Base-by-base conservation (phyloP, 2,329 filamentous ascomycete genomes). In the Aspergillus fijiensis region DNA sequence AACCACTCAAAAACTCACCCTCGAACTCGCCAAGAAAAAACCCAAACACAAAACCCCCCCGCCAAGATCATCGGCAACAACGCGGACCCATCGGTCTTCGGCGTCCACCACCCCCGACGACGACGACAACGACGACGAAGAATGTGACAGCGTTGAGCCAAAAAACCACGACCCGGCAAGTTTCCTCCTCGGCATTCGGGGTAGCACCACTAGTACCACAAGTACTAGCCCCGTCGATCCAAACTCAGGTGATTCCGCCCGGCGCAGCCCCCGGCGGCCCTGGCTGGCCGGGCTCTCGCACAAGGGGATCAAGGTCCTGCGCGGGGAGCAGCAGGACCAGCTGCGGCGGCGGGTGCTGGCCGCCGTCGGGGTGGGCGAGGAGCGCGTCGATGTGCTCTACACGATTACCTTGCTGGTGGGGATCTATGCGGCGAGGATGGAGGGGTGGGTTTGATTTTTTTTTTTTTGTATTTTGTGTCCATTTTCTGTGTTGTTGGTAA, bases 321-420 rank as follows among this genome's bases (percentile, higher is more conserved):
- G 6, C 50, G 65, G 60, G 3, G 68, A 62, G 27, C 66, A 69
- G 29, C 35, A 67, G 29, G 71, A 69, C n/a, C 60, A 62, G 12
- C 47, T 69, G 31, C 56, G 61, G 42, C 23, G 53, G 60, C 21
- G 69, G 67, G 53, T 55, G 65, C 54, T 69, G 35, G 62, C 60
- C 12, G 55, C 57, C 50, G 50, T 59, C 16, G 49, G 23, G 58
- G 33, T 57, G 49, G 47, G 5, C 53, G 48, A 35, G 35, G 57
- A 58, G 14, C 61, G 65, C 51, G 63, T 72, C 16, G 61, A 58
- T 29, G 64, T 57, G 64, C 42, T 76, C 49, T 68, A 73, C 62
- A 72, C 72, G 19, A 55, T 69, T 10, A 63, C 74, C 54, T 62
- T 76, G 57, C 68, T 72, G 35, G 48, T 74, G 60, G 69, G 74